A percentile compares a stretch with the other conserved stretches of the same genome.
These are phyloP conservation scores for Cryphonectria radicalis DNA, from an alignment of 2,329 filamentous ascomycete genomes.

Conservation along the genomic window DNA sequence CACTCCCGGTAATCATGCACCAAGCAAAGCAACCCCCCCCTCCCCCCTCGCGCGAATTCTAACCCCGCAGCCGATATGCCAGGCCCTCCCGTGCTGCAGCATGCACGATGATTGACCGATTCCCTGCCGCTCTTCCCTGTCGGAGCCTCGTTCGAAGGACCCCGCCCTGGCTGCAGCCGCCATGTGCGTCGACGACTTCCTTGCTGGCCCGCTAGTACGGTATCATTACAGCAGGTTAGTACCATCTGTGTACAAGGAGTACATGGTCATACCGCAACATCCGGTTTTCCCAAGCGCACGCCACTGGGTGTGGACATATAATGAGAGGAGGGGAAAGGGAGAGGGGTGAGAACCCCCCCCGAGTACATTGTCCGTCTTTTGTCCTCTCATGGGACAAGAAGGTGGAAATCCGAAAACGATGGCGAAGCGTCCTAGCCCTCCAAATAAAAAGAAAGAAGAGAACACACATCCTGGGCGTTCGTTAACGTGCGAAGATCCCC, in stretches of 20 bases:
- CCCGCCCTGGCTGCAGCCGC: neutral
- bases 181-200: neutral
- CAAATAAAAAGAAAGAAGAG: neutral
- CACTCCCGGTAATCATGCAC: neutral
- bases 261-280: neutral
- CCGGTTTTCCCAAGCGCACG: neutral
- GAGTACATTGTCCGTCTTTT: neutral
- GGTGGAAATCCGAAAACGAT: neutral
- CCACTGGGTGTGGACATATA: neutral
- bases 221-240: neutral
- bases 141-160: neutral
- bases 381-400: neutral
- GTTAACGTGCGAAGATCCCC: neutral
- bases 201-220: neutral
- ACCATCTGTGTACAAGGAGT: neutral
- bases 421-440: neutral
- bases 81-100: neutral
- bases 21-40: neutral
- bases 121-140: neutral
- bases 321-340: neutral
- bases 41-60: neutral
- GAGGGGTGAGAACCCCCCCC: neutral
- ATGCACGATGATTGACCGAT: conserved; percentile 14
- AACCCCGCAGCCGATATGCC: conserved; percentile 7
- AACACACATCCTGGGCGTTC: no score